phyloP scores from a whole-genome alignment of 305 asterid genomes.

The Fraxinus dipetala region DNA sequence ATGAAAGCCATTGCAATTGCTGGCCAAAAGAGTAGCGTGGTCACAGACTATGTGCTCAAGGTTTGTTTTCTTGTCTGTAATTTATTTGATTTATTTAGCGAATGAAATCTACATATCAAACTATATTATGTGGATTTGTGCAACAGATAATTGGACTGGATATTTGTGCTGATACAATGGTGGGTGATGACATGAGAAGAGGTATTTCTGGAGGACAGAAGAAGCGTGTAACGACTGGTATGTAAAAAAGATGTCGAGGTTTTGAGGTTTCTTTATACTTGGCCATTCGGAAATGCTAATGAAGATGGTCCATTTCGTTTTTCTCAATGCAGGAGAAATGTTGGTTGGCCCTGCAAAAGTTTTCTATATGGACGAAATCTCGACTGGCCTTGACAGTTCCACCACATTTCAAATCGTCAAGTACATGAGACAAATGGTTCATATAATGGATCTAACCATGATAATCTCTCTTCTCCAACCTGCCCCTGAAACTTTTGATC shows the following conservation, averaged over 20 bases:
- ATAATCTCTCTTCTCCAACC: slow-evolving; percentile 52
- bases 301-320: background rate
- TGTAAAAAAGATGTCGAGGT: background rate
- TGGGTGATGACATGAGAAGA: slow-evolving; percentile 47
- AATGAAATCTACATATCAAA: background rate
- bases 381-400: slow-evolving; percentile 51
- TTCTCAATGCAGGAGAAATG: slow-evolving; percentile 43
- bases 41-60: slow-evolving; percentile 48
- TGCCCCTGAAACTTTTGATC: slow-evolving; percentile 49
- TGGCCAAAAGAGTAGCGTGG: slow-evolving; percentile 38
- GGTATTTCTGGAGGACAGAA: slow-evolving; percentile 50
- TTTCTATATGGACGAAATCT: slow-evolving; percentile 50
- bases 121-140: background rate
- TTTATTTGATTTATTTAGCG: background rate
- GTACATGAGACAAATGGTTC: slow-evolving; percentile 49
- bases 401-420: slow-evolving; percentile 49
- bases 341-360: slow-evolving; percentile 51
- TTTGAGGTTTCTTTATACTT: background rate
- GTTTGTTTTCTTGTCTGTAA: slow-evolving; percentile 16
- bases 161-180: slow-evolving; percentile 42
- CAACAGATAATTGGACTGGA: slow-evolving; percentile 40
- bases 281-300: background rate
- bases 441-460: slow-evolving; percentile 43
- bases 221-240: slow-evolving; percentile 46
- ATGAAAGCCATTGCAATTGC: slow-evolving; percentile 45